Conservation (phyloP, 2,329 filamentous ascomycete species). For the Neoarthrinium moseri region DNA sequence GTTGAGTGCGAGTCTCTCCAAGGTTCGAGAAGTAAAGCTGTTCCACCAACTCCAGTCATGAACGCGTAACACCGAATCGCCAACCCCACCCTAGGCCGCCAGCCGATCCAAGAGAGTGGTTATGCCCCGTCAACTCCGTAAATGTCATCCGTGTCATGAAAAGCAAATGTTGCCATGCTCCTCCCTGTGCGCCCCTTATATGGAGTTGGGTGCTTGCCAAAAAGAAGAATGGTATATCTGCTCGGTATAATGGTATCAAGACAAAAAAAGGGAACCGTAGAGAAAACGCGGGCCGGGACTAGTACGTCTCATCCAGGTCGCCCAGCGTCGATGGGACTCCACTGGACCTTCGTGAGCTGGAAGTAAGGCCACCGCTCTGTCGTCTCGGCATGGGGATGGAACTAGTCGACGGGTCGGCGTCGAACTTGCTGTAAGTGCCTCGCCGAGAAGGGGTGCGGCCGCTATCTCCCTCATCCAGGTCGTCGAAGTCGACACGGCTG, state of each 20-base stretch:
- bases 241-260: constrained; percentile 10
- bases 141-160: not conserved
- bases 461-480: constrained; percentile 46
- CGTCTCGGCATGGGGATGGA: constrained; percentile 44
- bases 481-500: constrained; percentile 52
- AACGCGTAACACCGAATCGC: constrained; percentile 1
- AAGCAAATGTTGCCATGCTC: not conserved
- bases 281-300: constrained; percentile 20
- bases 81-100: not conserved
- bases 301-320: constrained; percentile 57
- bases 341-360: not conserved
- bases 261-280: constrained; percentile 7
- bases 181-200: not conserved
- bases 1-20: not conserved
- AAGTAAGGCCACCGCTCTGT: constrained; percentile 35
- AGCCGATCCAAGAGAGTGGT: not conserved
- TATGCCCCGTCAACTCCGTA: not conserved
- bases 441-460: constrained; percentile 55
- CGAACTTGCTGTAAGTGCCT: constrained; percentile 50
- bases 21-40: not conserved
- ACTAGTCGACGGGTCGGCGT: constrained; percentile 36
- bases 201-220: not conserved
- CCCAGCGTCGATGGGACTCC: constrained; percentile 37
- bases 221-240: not conserved
- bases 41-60: constrained; percentile 4